Evolutionary conservation across 2,329 filamentous ascomycete genomes (phyloP), one percentile per base, ranked within the genome.

Genomic region (Falciphora oryzae): DNA sequence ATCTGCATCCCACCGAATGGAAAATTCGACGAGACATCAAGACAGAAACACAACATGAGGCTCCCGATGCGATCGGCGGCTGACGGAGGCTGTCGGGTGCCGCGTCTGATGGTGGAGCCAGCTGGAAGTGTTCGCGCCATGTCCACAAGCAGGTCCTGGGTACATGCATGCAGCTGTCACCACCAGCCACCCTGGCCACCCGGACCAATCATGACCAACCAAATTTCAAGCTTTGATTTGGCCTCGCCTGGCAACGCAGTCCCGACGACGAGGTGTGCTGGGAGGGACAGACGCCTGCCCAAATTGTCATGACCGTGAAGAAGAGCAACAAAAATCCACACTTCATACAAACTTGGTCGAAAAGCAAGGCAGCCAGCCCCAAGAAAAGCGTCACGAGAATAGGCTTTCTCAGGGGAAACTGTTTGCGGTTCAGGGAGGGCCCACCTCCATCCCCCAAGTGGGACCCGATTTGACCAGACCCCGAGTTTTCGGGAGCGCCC

Each of bases 121-220:
- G 44, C 44, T 53, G n/a, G 18, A 53, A 53, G 44, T n/a, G 44
- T 53, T 53, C 44, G 44, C 44, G 18, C 44, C 44, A n/a, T n/a
- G 44, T n/a, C 22, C 44, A 44, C 22, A n/a, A 53, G 44, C 8
- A 53, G n/a, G 44, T 53, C 18, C 44, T 53, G 44, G 44, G 14
- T 53, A 25, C 28, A 60, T 35, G 58, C 58, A 28, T 31, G 61
- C 35, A 62, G 44, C 8, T 27, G 50, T 53, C 56, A 28, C 61
- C 56, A 28, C 29, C 58, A 35, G 58, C 58, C n/a, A 29, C 27
- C 58, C 58, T n/a, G 31, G 31, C 38, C 44, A 22, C n/a, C 44
- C 3, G 44, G 44, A 22, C 44, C 44, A 53, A 25, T 53, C 44
- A 53, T 10, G 22, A 25, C 22, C n/a, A 11, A 14, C 22, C 22